Conservation (phyloP, 495 filamentous ascomycete species). For the Sabuloglossum arenarium region DNA sequence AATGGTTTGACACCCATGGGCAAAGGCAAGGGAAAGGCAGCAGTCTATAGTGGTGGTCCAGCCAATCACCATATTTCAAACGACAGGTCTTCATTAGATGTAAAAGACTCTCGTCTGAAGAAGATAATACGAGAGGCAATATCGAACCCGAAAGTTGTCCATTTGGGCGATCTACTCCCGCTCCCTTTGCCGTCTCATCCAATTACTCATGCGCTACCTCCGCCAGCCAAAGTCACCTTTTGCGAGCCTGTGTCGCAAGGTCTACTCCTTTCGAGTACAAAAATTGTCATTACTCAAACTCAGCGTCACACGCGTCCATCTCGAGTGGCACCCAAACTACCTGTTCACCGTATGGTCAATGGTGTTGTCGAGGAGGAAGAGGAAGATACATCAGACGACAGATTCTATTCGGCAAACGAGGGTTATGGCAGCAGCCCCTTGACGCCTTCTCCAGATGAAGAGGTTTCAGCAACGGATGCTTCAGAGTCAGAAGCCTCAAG, state of each 20-base stretch:
- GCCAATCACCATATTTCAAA: neutral
- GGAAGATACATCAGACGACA: slow-evolving; percentile 63
- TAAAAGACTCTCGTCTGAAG: slow-evolving; percentile 27
- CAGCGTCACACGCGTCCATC: slow-evolving; percentile 20
- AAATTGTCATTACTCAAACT: slow-evolving; percentile 41
- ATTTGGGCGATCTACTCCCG: slow-evolving; percentile 64
- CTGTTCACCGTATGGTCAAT: slow-evolving; percentile 26
- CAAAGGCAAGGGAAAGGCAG: slow-evolving; percentile 8
- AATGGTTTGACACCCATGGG: neutral
- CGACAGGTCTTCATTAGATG: slow-evolving; percentile 27
- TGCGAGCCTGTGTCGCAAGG: slow-evolving; percentile 73
- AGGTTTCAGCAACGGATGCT: slow-evolving; percentile 9
- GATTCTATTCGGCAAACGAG: slow-evolving; percentile 74
- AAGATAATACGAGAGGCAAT: slow-evolving; percentile 62
- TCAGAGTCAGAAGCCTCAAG: slow-evolving; percentile 25
- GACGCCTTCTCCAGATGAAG: slow-evolving; percentile 25
- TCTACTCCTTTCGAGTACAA: slow-evolving; percentile 43
- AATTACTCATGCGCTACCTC: slow-evolving; percentile 65
- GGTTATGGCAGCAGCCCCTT: slow-evolving; percentile 37
- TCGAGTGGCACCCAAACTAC: slow-evolving; percentile 21
- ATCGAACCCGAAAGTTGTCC: slow-evolving; percentile 47
- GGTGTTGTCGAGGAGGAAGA: slow-evolving; percentile 48
- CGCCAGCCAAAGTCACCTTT: slow-evolving; percentile 42
- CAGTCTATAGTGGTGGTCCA: neutral
- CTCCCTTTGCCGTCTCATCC: slow-evolving; percentile 71